Percentiles rank a stretch among this genome's conserved stretches.
phyloP scores from a whole-genome alignment of 1,284 basidiomycete species.

The Sparassis latifolia region DNA sequence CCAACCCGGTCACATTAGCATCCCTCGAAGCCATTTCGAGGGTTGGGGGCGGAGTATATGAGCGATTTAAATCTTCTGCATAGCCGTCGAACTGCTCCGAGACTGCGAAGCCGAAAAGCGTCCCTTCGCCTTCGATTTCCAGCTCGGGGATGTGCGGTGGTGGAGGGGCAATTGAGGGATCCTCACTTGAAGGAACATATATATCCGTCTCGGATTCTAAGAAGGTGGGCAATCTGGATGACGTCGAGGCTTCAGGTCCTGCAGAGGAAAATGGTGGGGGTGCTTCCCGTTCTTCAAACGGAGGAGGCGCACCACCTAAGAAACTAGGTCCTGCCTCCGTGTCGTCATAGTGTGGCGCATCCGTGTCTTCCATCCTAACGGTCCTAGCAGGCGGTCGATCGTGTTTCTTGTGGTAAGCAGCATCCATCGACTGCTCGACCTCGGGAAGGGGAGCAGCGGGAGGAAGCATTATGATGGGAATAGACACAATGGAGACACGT shows the following conservation, averaged over 20 bases:
- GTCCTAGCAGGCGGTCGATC: slow-evolving; percentile 70
- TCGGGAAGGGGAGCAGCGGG: slow-evolving; percentile 70
- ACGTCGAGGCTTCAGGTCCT: slow-evolving; percentile 51
- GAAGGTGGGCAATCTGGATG: slow-evolving; percentile 59
- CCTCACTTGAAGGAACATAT: slow-evolving; percentile 47
- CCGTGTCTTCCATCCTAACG: slow-evolving; percentile 57
- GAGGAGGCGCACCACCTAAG: slow-evolving; percentile 60
- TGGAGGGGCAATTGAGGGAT: slow-evolving; percentile 27
- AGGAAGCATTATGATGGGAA: slow-evolving; percentile 66
- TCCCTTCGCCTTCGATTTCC: slow-evolving; percentile 61
- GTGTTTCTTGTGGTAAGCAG: slow-evolving; percentile 78
- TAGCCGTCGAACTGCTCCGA: slow-evolving; percentile 75
- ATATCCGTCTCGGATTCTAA: slow-evolving; percentile 67
- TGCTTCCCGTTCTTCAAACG: slow-evolving; percentile 75
- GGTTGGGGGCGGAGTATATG: slow-evolving; percentile 59
- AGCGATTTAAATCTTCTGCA: slow-evolving; percentile 49
- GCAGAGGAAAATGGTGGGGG: slow-evolving; percentile 71
- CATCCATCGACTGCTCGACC: slow-evolving; percentile 60
- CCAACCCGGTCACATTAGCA: slow-evolving; percentile 58
- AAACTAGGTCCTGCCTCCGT: slow-evolving; percentile 70
- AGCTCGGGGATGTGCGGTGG: slow-evolving; percentile 25
- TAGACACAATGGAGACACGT: slow-evolving; percentile 48
- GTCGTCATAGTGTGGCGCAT: slow-evolving; percentile 60
- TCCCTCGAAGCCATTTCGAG: slow-evolving; percentile 66
- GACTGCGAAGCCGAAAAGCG: slow-evolving; percentile 60